phyloP scores from a whole-genome alignment of 805 yeast genomes.

The Zygotorulaspora chibaensis region DNA sequence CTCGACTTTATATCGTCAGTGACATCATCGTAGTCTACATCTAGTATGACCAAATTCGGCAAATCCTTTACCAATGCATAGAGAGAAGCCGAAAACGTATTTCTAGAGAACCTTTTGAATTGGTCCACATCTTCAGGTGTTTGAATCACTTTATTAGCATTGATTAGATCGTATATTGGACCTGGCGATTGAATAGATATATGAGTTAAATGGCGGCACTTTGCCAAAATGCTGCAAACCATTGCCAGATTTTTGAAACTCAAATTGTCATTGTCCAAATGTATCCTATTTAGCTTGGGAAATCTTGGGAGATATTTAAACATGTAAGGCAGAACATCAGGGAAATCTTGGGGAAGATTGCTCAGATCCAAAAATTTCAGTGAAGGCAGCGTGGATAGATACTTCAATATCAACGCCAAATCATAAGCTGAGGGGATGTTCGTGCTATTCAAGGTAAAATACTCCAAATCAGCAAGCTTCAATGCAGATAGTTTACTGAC shows the following conservation, averaged over 20 bases:
- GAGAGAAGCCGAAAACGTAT: slow-evolving; percentile 59
- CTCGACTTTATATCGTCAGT: slow-evolving; percentile 63
- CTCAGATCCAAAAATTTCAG: slow-evolving; percentile 74
- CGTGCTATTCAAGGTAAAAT: slow-evolving; percentile 64
- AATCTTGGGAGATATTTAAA: slow-evolving; percentile 65
- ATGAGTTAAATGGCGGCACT: slow-evolving; percentile 61
- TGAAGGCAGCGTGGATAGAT: slow-evolving; percentile 50
- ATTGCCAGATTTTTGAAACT: slow-evolving; percentile 51
- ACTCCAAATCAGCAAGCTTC: slow-evolving; percentile 33
- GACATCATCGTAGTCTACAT: slow-evolving; percentile 57
- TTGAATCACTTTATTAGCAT: background rate
- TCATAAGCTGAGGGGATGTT: slow-evolving; percentile 51
- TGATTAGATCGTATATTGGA: slow-evolving; percentile 1
- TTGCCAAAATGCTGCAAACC: slow-evolving; percentile 64
- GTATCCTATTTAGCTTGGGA: slow-evolving; percentile 58
- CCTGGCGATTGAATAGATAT: slow-evolving; percentile 65
- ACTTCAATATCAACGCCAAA: slow-evolving; percentile 45
- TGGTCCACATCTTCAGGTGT: slow-evolving; percentile 2
- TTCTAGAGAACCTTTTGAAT: slow-evolving; percentile 39
- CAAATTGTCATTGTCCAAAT: slow-evolving; percentile 65
- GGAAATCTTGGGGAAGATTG: slow-evolving; percentile 63
- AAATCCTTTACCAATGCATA: slow-evolving; percentile 67
- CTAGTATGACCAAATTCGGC: slow-evolving; percentile 59
- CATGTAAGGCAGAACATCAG: slow-evolving; percentile 52
- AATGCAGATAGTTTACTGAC: slow-evolving; percentile 22